A percentile compares a stretch with the other conserved stretches of the same genome.
phyloP scores from a whole-genome alignment of 2,329 filamentous ascomycete species.

The Fusarium phyllophilum region DNA sequence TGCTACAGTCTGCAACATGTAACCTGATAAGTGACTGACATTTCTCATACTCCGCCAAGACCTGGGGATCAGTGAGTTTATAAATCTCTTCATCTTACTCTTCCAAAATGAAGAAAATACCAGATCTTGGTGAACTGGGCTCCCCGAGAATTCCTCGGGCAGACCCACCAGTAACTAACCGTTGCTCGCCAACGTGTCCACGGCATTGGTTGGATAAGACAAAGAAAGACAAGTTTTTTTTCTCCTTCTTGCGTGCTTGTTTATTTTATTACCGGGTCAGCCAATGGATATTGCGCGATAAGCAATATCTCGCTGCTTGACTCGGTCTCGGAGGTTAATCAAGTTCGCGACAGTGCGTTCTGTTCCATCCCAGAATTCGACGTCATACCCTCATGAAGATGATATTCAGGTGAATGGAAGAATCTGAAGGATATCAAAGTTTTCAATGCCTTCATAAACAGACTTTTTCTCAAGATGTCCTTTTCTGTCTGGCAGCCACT shows the following conservation, averaged over 20 bases:
- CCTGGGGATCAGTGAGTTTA: slow-evolving; percentile 24
- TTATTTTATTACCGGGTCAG: slow-evolving; percentile 18
- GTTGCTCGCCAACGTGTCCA: slow-evolving; percentile 38
- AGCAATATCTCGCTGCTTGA: slow-evolving; percentile 11
- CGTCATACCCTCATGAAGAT: slow-evolving; percentile 11
- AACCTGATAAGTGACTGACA: slow-evolving; percentile 26
- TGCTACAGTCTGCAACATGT: not conserved
- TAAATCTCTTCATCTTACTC: slow-evolving; percentile 1
- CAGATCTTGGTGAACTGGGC: slow-evolving; percentile 14
- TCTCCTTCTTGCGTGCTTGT: slow-evolving; percentile 18
- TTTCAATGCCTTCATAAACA: not conserved
- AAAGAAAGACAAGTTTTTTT: slow-evolving; percentile 20
- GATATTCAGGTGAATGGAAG: not conserved
- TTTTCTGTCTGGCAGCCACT: not conserved
- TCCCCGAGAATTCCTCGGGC: slow-evolving; percentile 40
- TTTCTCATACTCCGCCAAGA: not conserved
- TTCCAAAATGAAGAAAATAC: slow-evolving; percentile 22
- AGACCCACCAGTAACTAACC: slow-evolving; percentile 42
- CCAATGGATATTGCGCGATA: slow-evolving; percentile 32
- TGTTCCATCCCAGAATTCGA: not conserved
- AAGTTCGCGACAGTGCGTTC: not conserved
- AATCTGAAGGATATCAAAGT: no score
- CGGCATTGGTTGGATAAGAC: slow-evolving; percentile 34
- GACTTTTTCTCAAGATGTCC: accelerated
- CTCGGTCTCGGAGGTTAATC: slow-evolving; percentile 18